phyloP scores from a whole-genome alignment of 1,284 basidiomycete species.

The Sanghuangporus baumii region DNA sequence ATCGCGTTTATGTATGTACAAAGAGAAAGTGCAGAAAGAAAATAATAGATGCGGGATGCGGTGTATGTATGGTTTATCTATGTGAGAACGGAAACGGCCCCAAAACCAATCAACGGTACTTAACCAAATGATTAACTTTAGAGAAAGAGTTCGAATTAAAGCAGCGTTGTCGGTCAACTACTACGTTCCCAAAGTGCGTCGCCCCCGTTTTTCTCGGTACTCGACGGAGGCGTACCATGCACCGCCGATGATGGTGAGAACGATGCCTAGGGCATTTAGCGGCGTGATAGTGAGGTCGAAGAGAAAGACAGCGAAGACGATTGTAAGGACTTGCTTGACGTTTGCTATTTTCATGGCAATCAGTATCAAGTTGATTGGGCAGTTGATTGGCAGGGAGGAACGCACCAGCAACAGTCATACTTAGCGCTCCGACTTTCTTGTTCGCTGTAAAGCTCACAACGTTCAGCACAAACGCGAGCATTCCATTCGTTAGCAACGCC shows the following conservation, averaged over 20 bases:
- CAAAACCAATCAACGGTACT: background rate
- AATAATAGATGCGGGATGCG: background rate
- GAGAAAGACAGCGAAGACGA: constrained; percentile 76
- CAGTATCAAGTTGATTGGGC: background rate
- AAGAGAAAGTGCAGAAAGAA: background rate
- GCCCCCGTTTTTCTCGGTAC: constrained; percentile 47
- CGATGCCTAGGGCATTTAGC: constrained; percentile 75
- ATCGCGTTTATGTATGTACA: background rate
- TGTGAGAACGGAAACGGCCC: background rate
- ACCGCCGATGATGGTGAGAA: constrained; percentile 78
- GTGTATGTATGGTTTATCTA: background rate
- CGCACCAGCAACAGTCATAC: constrained; percentile 84
- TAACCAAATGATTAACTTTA: background rate
- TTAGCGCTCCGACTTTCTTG: constrained; percentile 78
- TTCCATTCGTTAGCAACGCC: constrained; percentile 70
- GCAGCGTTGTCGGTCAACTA: background rate
- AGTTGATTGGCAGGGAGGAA: constrained; percentile 6
- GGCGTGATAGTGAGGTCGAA: constrained; percentile 79
- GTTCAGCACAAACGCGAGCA: constrained; percentile 86
- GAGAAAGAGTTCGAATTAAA: background rate
- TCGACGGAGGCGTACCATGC: constrained; percentile 80
- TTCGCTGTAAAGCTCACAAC: constrained; percentile 91
- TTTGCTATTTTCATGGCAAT: constrained; percentile 51
- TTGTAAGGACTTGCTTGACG: constrained; percentile 91
- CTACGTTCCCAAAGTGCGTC: background rate